Conservation (phyloP, 2,329 filamentous ascomycete species). For the Cladophialophora psammophila region DNA sequence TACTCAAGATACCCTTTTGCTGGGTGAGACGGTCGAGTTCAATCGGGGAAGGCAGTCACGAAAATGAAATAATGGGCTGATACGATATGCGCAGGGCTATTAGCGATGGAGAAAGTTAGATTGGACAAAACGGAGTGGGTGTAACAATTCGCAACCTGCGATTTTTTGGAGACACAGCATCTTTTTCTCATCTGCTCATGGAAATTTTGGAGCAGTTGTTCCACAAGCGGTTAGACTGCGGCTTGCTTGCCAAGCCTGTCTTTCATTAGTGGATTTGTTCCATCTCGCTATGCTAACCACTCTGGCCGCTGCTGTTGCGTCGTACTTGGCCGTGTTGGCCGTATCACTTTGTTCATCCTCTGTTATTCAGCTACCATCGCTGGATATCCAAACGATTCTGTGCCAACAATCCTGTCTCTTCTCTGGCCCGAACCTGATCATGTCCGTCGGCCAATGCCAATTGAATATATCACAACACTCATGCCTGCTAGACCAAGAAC, state of each 20-base stretch:
- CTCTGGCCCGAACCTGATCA: background rate
- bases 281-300: background rate
- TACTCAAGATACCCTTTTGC: background rate
- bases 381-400: background rate
- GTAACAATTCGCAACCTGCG: slow-evolving; percentile 14
- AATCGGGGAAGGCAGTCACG: background rate
- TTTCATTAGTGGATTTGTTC: slow-evolving; percentile 15
- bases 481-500: background rate
- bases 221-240: slow-evolving; percentile 22
- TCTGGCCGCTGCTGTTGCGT: background rate
- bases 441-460: background rate
- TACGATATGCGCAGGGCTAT: background rate
- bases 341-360: background rate
- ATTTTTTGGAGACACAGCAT: slow-evolving; percentile 19
- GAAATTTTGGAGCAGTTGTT: slow-evolving; percentile 39
- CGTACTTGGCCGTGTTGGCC: too few relatives aligned
- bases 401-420: background rate
- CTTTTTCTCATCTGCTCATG: slow-evolving; percentile 33
- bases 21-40: background rate
- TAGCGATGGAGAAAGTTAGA: background rate
- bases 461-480: background rate
- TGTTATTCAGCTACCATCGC: background rate
- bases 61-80: slow-evolving; percentile 1
- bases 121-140: background rate
- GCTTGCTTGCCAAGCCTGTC: slow-evolving; percentile 23